Evolutionary conservation across 305 asterid species (phyloP).

Genomic region (Fraxinus velutina): DNA sequence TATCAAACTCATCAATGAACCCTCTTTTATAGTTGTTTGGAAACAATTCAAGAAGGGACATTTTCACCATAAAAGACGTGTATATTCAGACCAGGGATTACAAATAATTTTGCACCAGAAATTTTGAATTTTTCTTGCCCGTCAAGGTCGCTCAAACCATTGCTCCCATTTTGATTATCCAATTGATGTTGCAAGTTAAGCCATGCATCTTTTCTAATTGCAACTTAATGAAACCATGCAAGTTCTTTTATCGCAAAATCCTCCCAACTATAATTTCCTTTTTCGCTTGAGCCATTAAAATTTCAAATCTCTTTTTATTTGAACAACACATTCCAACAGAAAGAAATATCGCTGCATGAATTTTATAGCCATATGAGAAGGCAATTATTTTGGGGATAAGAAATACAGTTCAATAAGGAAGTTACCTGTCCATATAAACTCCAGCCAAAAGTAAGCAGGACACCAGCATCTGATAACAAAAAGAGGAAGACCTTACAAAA

Average conservation of each 20-base stretch:
- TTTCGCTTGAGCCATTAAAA: background rate
- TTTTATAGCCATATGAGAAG: background rate
- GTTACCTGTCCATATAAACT: conserved; percentile 51
- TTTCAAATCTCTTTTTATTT: background rate
- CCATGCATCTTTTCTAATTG: background rate
- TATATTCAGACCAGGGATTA: background rate
- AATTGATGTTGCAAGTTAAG: background rate
- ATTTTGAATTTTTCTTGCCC: background rate
- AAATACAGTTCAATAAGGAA: background rate
- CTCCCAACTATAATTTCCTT: background rate
- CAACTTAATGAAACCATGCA: background rate
- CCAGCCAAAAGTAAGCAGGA: conserved; percentile 55
- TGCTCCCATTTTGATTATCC: background rate
- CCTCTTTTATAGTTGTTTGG: background rate
- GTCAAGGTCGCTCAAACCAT: background rate
- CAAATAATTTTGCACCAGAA: background rate
- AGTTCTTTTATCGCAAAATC: background rate
- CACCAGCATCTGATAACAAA: conserved; percentile 41
- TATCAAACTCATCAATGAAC: background rate
- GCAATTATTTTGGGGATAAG: conserved; percentile 1
- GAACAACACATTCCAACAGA: background rate
- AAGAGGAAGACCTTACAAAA: background rate
- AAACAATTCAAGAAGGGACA: background rate
- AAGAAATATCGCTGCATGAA: background rate
- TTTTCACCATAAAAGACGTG: background rate